Base-by-base conservation (phyloP, 2,329 filamentous ascomycete species). In the Trichoderma lentiforme region DNA sequence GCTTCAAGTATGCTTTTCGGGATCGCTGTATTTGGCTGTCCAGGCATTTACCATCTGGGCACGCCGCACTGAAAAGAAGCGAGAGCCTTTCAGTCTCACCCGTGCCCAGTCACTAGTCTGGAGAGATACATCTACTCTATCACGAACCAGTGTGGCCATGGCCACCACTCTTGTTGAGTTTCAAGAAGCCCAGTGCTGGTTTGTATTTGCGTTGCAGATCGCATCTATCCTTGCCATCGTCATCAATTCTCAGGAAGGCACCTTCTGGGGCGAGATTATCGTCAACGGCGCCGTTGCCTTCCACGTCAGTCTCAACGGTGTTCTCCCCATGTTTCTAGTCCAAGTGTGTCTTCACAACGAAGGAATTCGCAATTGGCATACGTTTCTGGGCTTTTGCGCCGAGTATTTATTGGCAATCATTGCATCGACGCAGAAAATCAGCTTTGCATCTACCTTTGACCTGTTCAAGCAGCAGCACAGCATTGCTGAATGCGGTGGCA, bases 91-190 rank as follows among this genome's bases (percentile, higher is more conserved):
- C 24, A 76, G 76, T 2, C 75, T 82, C 14, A 81, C 77, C 11
- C 80, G 81, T 30, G 79, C 82, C 51, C 78, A 81, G 73, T 77
- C 78, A 34, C 80, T 82, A 73, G 79, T 82, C 58, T 82, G 81
- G 81, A 76, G 77, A 47, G 81, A 82, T 69, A 78, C 79, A 24
- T 77, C 79, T 0, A 80, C 79, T 15, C 60, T 81, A 14, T 82
- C 80, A 4, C 80, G 81, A 6, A 82, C 80, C 8, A 81, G 79
- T 67, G 80, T 82, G 47, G 81, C 81, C 73, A 80, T 82, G 61
- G 81, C 81, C 71, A 81, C 81, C 5, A 82, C 81, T 2, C 73
- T 82, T n/a, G 81, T 82, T 34, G 81, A 82, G 75, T 82, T 82
- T 36, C 81, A 82, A 67, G 81, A 82, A 67, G 81, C 81, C 0